Evolutionary conservation across 495 filamentous ascomycete genomes (phyloP), one percentile per base, ranked within the genome.

Genomic region (Xylaria sp.): DNA sequence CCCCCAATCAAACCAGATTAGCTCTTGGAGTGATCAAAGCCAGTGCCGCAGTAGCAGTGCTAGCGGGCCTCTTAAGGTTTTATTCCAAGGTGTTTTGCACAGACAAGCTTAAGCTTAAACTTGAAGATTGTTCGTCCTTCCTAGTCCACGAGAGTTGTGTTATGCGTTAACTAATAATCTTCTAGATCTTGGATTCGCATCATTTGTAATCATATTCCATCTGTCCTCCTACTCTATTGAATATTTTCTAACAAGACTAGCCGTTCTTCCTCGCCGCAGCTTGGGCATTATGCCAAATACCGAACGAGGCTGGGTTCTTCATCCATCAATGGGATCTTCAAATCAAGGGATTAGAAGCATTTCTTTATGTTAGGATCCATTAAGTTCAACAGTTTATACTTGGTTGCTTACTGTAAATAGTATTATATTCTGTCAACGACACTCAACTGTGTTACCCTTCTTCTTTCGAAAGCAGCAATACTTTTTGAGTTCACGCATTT

Each of bases 41-140:
- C 1, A 65, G 62, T 43, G 4, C 52, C 1, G 29, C 21, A 3
- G 29, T 65, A 48, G 29, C 35, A 24, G 24, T 19, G 29, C 24
- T 37, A 26, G 26, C 44, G 5, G 4, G 43, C 26, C 44, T 65
- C 3, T 29, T 65, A 24, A 65, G 62, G 31, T 9, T 50, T 19
- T 65, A 50, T 35, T 50, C 62, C 2, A 65, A 65, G 9, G 29
- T 50, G 5, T 65, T 65, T 37, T 48, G 62, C 26, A 41, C 35
- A 0, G 12, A 26, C 3, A 48, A 7, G 31, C 29, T 17, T 21
- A 44, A 29, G n/a, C 41, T 65, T 35, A 31, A 35, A 14, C 15
- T 37, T 50, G 63, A 52, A 29, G 63, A 66, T n/a, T 66, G 63
- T 66, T 41, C 9, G 63, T 66, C 4, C 1, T 40, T 15, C 31